Evolutionary conservation across 768 basidiomycete species (phyloP), one percentile per base, ranked within the genome.

Genomic region (Royoungia palumana): DNA sequence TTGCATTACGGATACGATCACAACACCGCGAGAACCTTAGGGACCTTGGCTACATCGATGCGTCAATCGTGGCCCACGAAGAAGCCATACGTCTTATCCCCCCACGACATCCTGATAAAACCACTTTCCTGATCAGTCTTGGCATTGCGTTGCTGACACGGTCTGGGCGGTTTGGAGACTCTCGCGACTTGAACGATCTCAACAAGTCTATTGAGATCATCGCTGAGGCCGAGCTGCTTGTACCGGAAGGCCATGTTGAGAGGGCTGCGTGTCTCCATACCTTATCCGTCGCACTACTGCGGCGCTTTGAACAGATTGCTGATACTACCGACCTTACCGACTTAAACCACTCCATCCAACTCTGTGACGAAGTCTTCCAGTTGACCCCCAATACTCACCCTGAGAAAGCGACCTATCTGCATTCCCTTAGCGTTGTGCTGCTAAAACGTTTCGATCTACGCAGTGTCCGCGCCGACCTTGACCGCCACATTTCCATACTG

Each of bases 1-100:
- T 41, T 11, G 47, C 37, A 6, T 28, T 49, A 34, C 32, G 17
- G 20, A 52, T 32, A 30, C 41, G 51, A 9, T 52, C 34, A 9
- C 24, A 40, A 30, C 16, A 43, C 6, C 9, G 27, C 10, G 11
- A 5, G 8, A 9, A 50, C 7, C 3, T n/a, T 14, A 7, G 7
- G n/a, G 47, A 40, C 35, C 47, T 53, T 32, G 2, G 30, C 30
- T 13, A 13, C 30, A 30, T 30, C 12, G 38, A 49, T 9, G 13
- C 10, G 25, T 34, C 42, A 11, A 16, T 44, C 21, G 13, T 19
- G 37, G 27, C 6, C 11, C 20, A 44, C n/a, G 20, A 36, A 12
- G 35, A 44, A 17, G 14, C 51, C 6, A 3, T 25, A n/a, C 37
- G n/a, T 9, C 14, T n/a, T 5, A 28, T 45, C 14, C 45, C 50